Conservation (phyloP, 768 basidiomycete species). For the Gautieria morchelliformis region DNA sequence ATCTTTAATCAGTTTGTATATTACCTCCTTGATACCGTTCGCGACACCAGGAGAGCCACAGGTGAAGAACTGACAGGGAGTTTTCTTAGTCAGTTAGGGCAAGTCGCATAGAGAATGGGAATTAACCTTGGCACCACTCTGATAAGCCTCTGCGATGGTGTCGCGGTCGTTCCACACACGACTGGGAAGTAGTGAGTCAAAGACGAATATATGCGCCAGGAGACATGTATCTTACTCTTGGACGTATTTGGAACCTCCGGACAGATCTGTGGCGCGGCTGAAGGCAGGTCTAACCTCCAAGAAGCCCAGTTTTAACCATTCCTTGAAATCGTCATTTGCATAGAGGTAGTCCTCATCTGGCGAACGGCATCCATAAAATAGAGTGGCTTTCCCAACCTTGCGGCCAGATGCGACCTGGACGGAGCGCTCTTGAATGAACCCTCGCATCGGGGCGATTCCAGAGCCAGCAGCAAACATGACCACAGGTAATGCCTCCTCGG, state of each 20-base stretch:
- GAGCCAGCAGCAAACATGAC: slow-evolving; percentile 39
- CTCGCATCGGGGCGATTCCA: slow-evolving; percentile 41
- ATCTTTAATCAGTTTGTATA: slow-evolving; percentile 28
- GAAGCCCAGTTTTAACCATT: slow-evolving; percentile 33
- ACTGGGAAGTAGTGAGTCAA: slow-evolving; percentile 16
- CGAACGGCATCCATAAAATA: slow-evolving; percentile 40
- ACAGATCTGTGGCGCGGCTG: slow-evolving; percentile 20
- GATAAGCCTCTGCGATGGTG: slow-evolving; percentile 24
- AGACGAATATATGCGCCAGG: not conserved
- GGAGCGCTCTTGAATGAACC: slow-evolving; percentile 42
- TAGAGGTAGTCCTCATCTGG: slow-evolving; percentile 36
- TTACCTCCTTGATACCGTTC: slow-evolving; percentile 27
- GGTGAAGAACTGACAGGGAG: slow-evolving; percentile 27
- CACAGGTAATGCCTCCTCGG: slow-evolving; percentile 31
- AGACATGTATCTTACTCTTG: slow-evolving; percentile 24
- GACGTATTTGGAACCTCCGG: slow-evolving; percentile 28
- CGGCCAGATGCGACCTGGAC: slow-evolving; percentile 34
- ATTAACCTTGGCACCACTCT: slow-evolving; percentile 27
- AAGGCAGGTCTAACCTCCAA: slow-evolving; percentile 39
- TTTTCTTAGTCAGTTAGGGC: not conserved
- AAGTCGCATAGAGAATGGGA: not conserved
- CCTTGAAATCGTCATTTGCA: slow-evolving; percentile 29
- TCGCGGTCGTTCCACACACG: slow-evolving; percentile 35
- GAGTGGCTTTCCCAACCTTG: slow-evolving; percentile 28
- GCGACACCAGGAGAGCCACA: slow-evolving; percentile 34